phyloP scores from a whole-genome alignment of 371 early-diverging fungal genomes.

The Rhizomucor miehei region DNA sequence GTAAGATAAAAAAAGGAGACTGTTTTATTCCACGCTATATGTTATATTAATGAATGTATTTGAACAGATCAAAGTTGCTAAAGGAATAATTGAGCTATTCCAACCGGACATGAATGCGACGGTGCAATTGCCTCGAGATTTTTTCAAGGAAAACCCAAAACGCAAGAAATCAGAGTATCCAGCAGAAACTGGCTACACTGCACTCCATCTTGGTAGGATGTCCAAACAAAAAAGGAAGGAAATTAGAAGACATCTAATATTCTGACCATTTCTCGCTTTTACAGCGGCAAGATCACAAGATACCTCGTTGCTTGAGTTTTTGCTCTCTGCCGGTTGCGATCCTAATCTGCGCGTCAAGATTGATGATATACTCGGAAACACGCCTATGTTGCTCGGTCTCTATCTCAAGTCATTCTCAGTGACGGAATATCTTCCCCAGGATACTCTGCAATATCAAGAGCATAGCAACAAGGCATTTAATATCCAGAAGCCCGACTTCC shows the following conservation, averaged over 20 bases:
- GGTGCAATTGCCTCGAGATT: constrained; percentile 33
- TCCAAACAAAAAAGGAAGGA: not conserved
- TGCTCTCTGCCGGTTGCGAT: constrained; percentile 28
- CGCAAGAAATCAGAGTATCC: constrained; percentile 29
- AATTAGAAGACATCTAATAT: not conserved
- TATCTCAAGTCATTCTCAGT: constrained; percentile 12
- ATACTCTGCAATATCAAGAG: constrained; percentile 13
- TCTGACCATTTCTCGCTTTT: not conserved
- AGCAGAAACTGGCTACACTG: constrained; percentile 37
- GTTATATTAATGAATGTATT: not conserved
- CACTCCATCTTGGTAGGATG: constrained; percentile 44
- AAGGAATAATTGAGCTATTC: constrained; percentile 13
- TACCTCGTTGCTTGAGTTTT: constrained; percentile 20
- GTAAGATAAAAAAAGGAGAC: constrained; percentile 4
- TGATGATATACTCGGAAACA: constrained; percentile 8
- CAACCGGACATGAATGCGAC: constrained; percentile 20
- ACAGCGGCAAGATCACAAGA: constrained; percentile 32
- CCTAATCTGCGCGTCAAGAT: constrained; percentile 21
- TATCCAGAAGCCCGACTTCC: constrained; percentile 27
- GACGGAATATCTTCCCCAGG: constrained; percentile 15
- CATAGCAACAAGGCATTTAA: constrained; percentile 18
- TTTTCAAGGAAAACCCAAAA: constrained; percentile 26
- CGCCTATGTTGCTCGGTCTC: constrained; percentile 23
- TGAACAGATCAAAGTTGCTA: constrained; percentile 4
- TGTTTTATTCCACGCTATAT: no score